Evolutionary conservation across 2,329 filamentous ascomycete species (phyloP).

Genomic region (Triangularia verruculosa): DNA sequence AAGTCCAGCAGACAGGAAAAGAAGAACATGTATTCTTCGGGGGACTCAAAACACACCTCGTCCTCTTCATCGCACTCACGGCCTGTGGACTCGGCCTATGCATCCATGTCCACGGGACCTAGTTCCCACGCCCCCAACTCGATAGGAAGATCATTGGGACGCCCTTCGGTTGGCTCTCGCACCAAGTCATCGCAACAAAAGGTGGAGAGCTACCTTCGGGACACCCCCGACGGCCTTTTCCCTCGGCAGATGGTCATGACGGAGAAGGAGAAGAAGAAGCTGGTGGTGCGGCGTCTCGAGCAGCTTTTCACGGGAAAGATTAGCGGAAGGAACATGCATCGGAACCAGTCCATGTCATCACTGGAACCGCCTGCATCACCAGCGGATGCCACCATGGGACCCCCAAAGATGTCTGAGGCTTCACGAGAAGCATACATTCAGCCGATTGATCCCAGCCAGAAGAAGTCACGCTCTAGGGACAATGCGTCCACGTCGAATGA

Average conservation of each 20-base stretch:
- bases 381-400: constrained; percentile 8
- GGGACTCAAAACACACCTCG: constrained; percentile 50
- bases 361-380: constrained; percentile 14
- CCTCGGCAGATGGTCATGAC: constrained; percentile 61
- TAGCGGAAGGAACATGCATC: constrained; percentile 38
- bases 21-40: constrained; percentile 40
- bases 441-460: constrained; percentile 31
- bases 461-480: constrained; percentile 43
- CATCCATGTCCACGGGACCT: constrained; percentile 60
- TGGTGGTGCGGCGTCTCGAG: constrained; percentile 73
- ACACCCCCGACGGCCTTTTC: constrained; percentile 68
- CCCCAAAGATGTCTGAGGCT: constrained; percentile 32
- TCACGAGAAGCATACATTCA: constrained; percentile 51
- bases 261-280: constrained; percentile 71
- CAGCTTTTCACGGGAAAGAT: constrained; percentile 77
- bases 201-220: constrained; percentile 66
- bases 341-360: constrained; percentile 23
- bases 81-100: constrained; percentile 62
- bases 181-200: constrained; percentile 51
- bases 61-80: constrained; percentile 50
- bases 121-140: constrained; percentile 36
- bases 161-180: constrained; percentile 36
- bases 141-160: constrained; percentile 39
- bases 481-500: constrained; percentile 45
- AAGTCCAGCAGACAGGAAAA: constrained; percentile 41